Percentiles rank a stretch among this genome's conserved stretches.
Evolutionary conservation across 305 asterid species (phyloP).

Genomic region (Rubia peregrina): DNA sequence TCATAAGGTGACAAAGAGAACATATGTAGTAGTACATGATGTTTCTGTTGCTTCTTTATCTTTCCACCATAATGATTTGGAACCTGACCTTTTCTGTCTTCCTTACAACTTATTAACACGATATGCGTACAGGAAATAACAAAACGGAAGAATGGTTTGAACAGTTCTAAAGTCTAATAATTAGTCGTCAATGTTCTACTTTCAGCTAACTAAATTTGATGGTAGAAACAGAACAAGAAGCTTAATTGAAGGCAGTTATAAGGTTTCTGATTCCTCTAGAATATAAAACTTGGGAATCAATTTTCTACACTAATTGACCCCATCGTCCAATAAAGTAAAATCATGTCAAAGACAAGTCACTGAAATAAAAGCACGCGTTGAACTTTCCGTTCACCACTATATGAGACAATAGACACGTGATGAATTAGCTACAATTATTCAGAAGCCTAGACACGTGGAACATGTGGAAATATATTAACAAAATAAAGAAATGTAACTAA

Average conservation of each 20-base stretch:
- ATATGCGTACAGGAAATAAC: no score
- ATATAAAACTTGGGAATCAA: not conserved
- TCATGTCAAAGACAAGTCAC: not conserved
- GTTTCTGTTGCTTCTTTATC: not conserved
- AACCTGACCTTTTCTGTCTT: not conserved
- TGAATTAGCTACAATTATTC: not conserved
- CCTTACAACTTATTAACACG: not conserved
- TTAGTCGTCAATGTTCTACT: not conserved
- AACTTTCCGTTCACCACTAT: not conserved
- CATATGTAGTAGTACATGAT: not conserved
- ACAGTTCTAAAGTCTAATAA: not conserved
- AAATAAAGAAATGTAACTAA: slow-evolving; percentile 11
- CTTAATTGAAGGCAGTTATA: not conserved
- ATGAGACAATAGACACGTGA: not conserved
- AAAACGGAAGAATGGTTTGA: not conserved
- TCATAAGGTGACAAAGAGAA: not conserved
- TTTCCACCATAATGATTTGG: not conserved
- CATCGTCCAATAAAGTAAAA: not conserved
- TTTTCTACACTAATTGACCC: not conserved
- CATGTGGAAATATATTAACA: not conserved
- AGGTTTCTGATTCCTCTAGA: not conserved
- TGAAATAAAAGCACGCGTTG: not conserved
- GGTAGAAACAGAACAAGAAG: not conserved
- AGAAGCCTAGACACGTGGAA: not conserved
- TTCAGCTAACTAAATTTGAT: not conserved